Conservation (phyloP, 164 flowering plant species). For the Berberis thunbergii region DNA sequence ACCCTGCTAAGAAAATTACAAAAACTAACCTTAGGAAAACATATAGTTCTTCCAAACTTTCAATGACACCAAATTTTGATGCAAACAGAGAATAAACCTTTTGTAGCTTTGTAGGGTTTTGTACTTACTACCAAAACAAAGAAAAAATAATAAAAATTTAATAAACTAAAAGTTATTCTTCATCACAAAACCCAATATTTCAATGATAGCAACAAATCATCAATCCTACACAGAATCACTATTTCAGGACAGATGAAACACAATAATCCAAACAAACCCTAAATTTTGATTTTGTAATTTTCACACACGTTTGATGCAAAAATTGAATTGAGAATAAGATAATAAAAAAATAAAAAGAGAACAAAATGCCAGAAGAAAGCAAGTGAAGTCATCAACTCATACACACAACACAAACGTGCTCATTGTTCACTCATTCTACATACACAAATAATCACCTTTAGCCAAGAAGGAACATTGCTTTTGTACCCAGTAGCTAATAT, state of each 20-base stretch:
- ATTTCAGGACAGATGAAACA: conserved; percentile 6
- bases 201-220: conserved; percentile 11
- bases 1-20: conserved; percentile 27
- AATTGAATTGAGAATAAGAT: conserved; percentile 38
- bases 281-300: conserved; percentile 34
- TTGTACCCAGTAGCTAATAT: conserved; percentile 91
- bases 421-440: too few relatives aligned
- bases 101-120: conserved; percentile 7
- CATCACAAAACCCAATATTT: conserved; percentile 14
- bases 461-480: conserved; percentile 96
- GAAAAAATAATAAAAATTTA: not conserved
- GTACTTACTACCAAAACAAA: not conserved
- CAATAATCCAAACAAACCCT: conserved; percentile 12
- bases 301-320: conserved; percentile 31
- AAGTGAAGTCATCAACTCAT: too few relatives aligned
- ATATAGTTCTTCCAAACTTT: not conserved
- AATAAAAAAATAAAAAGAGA: conserved; percentile 2
- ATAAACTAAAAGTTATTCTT: not conserved
- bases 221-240: conserved; percentile 1
- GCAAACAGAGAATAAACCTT: not conserved
- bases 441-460: conserved; percentile 45
- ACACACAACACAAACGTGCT: too few relatives aligned
- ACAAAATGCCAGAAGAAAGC: too few relatives aligned
- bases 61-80: too few relatives aligned
- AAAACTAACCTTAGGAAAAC: not conserved